These are phyloP conservation scores for Candida ipomoeae DNA, from an alignment of 805 yeast genomes.

Conservation along the genomic window DNA sequence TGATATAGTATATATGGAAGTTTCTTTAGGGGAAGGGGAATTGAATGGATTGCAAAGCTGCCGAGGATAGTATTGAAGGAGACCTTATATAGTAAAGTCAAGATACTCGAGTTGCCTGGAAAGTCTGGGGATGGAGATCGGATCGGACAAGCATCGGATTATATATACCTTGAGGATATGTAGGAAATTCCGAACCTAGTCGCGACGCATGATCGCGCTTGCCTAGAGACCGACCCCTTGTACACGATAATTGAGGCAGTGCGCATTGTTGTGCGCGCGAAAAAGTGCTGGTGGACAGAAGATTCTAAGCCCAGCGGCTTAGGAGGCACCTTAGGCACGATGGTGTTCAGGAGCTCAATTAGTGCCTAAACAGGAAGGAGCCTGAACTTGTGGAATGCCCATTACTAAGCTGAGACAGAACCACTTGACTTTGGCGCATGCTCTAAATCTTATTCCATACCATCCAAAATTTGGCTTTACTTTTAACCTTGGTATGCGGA, in stretches of 20 bases:
- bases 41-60: not conserved
- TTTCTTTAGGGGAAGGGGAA: not conserved
- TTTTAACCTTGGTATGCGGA: too few relatives aligned
- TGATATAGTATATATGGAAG: not conserved
- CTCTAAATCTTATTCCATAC: too few relatives aligned
- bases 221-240: not conserved
- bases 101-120: not conserved
- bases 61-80: not conserved
- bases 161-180: not conserved
- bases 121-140: not conserved
- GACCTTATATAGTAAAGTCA: not conserved
- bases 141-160: not conserved
- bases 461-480: too few relatives aligned
- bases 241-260: conserved; percentile 2
- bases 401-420: not conserved
- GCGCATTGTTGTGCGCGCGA: conserved; percentile 2
- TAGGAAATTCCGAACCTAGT: not conserved
- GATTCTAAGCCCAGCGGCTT: not conserved
- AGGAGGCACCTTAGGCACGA: not conserved
- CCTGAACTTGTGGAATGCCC: not conserved
- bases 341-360: not conserved
- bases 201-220: conserved; percentile 6
- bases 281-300: not conserved
- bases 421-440: too few relatives aligned
- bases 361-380: not conserved